phyloP scores from a whole-genome alignment of 345 rosid species.

The Punica granatum region DNA sequence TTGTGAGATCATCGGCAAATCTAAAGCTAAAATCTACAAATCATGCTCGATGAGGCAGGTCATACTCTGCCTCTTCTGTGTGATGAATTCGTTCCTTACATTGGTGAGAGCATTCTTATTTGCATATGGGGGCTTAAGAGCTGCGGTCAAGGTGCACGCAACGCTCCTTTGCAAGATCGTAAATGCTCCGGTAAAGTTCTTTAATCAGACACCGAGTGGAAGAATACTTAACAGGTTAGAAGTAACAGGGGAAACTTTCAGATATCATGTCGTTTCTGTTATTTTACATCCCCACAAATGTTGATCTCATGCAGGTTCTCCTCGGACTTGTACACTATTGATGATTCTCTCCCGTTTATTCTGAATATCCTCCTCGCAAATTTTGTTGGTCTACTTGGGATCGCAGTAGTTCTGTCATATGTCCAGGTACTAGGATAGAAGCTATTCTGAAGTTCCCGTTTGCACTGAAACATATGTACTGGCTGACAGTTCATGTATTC shows the following conservation, averaged over 20 bases:
- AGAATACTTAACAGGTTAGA: conserved; percentile 90
- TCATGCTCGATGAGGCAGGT: conserved; percentile 28
- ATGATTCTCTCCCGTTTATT: conserved; percentile 94
- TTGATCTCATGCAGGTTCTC: conserved; percentile 51
- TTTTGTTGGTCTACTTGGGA: conserved; percentile 82
- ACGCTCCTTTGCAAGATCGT: conserved; percentile 58
- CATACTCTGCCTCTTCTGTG: conserved; percentile 68
- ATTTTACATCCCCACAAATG: background rate
- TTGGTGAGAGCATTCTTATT: conserved; percentile 89
- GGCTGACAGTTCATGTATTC: conserved; percentile 9
- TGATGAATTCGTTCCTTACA: conserved; percentile 60
- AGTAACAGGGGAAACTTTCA: conserved; percentile 4
- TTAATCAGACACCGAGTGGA: conserved; percentile 94
- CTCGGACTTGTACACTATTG: conserved; percentile 86
- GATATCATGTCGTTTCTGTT: conserved; percentile 9
- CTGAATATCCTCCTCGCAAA: conserved; percentile 91
- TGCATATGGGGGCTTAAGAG: conserved; percentile 85
- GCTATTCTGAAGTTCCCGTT: conserved; percentile 10
- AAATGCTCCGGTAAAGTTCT: conserved; percentile 73
- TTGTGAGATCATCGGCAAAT: background rate
- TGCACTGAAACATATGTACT: background rate
- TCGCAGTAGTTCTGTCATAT: conserved; percentile 68
- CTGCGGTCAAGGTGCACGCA: conserved; percentile 66
- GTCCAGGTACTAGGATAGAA: conserved; percentile 55
- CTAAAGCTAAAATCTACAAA: background rate